Evolutionary conservation across 1,139 yeast species (phyloP).

Genomic region (Geotrichum restrictum): DNA sequence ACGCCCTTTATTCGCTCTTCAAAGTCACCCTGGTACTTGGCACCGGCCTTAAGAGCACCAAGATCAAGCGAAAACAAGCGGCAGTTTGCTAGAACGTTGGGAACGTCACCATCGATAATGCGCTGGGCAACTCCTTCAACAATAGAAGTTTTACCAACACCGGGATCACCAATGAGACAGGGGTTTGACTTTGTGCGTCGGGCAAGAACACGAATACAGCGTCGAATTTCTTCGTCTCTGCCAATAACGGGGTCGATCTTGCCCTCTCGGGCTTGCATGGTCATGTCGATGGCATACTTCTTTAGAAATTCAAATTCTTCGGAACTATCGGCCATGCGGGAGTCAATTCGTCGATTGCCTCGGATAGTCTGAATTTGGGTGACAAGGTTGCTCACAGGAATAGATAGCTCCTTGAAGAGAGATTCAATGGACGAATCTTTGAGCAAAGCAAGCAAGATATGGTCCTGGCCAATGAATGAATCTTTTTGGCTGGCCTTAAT

Average conservation of each 20-base stretch:
- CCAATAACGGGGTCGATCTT: slow-evolving; percentile 97
- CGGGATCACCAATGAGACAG: slow-evolving; percentile 95
- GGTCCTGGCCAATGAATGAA: slow-evolving; percentile 90
- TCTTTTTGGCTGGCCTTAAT: slow-evolving; percentile 87
- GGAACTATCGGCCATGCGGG: slow-evolving; percentile 90
- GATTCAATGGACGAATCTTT: slow-evolving; percentile 70
- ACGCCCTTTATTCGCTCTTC: slow-evolving; percentile 98
- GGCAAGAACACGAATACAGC: slow-evolving; percentile 89
- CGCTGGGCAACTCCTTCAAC: slow-evolving; percentile 99
- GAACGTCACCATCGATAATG: slow-evolving; percentile 92
- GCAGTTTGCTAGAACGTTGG: slow-evolving; percentile 75
- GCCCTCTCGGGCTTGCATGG: slow-evolving; percentile 90
- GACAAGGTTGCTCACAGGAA: slow-evolving; percentile 68
- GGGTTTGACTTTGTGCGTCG: slow-evolving; percentile 96
- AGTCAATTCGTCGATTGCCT: slow-evolving; percentile 88
- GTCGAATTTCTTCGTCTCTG: slow-evolving; percentile 94
- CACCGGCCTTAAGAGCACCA: slow-evolving; percentile 97
- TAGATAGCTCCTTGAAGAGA: slow-evolving; percentile 68
- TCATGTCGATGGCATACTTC: slow-evolving; percentile 89
- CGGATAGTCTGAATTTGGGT: slow-evolving; percentile 80
- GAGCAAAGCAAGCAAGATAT: slow-evolving; percentile 74
- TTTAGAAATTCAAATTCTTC: slow-evolving; percentile 75
- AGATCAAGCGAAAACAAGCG: slow-evolving; percentile 82
- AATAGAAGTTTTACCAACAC: slow-evolving; percentile 97
- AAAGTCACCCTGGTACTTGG: slow-evolving; percentile 96